Base-by-base conservation (phyloP, 75 land plant genomes). In the Isoetes taiwanensis region DNA sequence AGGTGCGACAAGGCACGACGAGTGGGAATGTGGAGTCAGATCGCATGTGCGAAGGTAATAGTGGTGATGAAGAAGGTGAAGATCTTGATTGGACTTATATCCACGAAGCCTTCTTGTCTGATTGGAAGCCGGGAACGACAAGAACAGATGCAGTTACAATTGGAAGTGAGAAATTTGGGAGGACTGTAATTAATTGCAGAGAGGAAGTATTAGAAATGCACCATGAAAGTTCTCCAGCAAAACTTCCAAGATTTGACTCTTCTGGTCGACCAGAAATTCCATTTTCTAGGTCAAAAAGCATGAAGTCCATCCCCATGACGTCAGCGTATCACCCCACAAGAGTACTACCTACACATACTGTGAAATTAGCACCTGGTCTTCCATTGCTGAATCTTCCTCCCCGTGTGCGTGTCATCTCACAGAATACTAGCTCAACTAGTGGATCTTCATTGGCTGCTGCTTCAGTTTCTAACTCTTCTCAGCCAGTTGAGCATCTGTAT, bases 331-430 rank as follows among this genome's bases (percentile, higher is more conserved):
- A n/a, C n/a, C n/a, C n/a, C n/a, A n/a, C n/a, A n/a, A n/a, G n/a
- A n/a, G n/a, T n/a, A n/a, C n/a, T n/a, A n/a, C n/a, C n/a, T n/a
- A 9, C 67, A 28, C 80, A 72, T 14, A 59, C 77, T 11, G 85
- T 93, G 11, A 88, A 81, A 66, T 74, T 93, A 56, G 90, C 96
- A 21, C 98, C 98, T 41, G 83, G 77, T 38, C 68, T 93, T 62
- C 98, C 98, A 50, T 78, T 90, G 30, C 65, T 93, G 31, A 88
- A 88, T 64, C 98, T 93, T 53, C 98, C 98, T 2, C 81, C 83
- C 31, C 65, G 78, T 37, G 98, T 81, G 40, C 85, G 96, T 62
- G 74, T 93, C 10, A 76, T 93, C 24, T 70, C 98, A 42, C 77
- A 74, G 62, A n/a, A n/a, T n/a, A n/a, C n/a, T n/a, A n/a, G n/a